Evolutionary conservation across 1,284 basidiomycete genomes (phyloP), one percentile per base, ranked within the genome.

Genomic region (Marasmius oreades): DNA sequence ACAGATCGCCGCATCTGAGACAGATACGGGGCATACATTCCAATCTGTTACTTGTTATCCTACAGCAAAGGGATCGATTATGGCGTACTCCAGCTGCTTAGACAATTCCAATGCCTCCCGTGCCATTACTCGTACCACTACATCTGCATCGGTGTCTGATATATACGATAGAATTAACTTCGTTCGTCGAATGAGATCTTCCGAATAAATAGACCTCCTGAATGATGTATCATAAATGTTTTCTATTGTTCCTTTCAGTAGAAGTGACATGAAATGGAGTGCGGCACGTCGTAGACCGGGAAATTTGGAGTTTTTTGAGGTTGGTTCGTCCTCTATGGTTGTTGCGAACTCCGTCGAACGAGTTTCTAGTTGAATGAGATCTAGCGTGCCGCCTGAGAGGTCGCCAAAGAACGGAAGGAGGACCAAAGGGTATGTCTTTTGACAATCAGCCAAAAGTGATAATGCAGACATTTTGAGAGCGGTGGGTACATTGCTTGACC

Each of bases 11-110:
- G 74, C 73, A 73, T 76, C 76, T 87, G 84, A 82, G 90, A 92
- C 90, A 92, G 90, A 92, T 92, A 91, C 90, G 90, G 80, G 88
- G 89, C 85, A 77, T 62, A 92, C 78, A 92, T 74, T 50, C 18
- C n/a, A 5, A 50, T 33, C 3, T 28, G 24, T 33, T 46, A 33
- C 16, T 10, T 53, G 16, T 42, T 42, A 42, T 42, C 39, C 39
- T 42, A 42, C 20, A 42, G 39, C 39, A 42, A 16, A 42, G 39
- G 20, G 16, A 31, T 80, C 80, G 43, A 85, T 43, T 55, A 67
- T 69, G 42, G 80, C 80, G 61, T 71, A 70, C 50, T 77, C 74
- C 51, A 90, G 66, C 62, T 82, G 74, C 50, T 76, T 71, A 43
- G 91, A 64, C 24, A 73, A 76, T 62, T 88, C 87, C 3, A 72